Conservation (phyloP, 139 green algal species). For the Chlorella vulgaris region DNA sequence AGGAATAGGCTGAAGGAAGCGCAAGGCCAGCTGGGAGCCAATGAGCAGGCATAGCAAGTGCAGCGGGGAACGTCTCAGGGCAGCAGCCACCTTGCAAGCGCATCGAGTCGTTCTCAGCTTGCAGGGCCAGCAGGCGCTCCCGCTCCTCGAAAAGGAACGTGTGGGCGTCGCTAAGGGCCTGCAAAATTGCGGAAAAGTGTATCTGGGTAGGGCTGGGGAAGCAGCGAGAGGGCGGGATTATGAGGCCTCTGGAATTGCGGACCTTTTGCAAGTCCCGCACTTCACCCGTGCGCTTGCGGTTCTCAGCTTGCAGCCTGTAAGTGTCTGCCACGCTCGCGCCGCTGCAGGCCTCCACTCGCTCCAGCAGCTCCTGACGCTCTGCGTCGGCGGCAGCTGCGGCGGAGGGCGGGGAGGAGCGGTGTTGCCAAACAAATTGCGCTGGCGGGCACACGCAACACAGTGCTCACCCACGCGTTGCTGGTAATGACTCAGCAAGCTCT, state of each 20-base stretch:
- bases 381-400: conserved; percentile 45
- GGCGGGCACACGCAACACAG: neutral
- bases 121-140: conserved; percentile 77
- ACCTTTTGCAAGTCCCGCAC: conserved; percentile 86
- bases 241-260: no score
- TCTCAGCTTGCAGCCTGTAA: conserved; percentile 78
- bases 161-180: conserved; percentile 85
- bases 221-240: neutral
- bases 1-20: neutral
- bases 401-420: neutral
- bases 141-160: conserved; percentile 88
- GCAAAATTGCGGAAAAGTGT: neutral
- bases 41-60: no score
- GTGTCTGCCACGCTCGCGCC: conserved; percentile 51
- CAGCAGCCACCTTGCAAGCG: neutral
- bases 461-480: no score
- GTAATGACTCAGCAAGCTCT: no score
- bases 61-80: no score
- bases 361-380: conserved; percentile 74
- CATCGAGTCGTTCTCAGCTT: conserved; percentile 72
- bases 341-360: conserved; percentile 60
- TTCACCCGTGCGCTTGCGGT: conserved; percentile 74
- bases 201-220: neutral
- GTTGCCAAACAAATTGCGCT: neutral
- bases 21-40: neutral